Evolutionary conservation across 352 stramenopile genomes (phyloP), one percentile per base, ranked within the genome.

Genomic region (Phytopythium chamaehyphon): DNA sequence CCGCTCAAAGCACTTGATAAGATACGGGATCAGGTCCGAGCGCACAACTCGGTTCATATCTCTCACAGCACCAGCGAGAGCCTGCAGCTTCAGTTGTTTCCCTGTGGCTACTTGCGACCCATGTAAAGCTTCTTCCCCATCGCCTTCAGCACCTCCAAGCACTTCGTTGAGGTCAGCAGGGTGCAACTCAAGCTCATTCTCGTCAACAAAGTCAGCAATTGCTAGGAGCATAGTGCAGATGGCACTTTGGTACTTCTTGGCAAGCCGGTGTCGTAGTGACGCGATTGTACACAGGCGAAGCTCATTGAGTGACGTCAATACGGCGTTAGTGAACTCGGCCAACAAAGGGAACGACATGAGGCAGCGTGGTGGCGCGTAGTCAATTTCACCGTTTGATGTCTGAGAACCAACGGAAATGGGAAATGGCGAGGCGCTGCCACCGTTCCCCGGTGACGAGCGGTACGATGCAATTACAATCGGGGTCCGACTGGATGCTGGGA

Each of bases 301-400:
- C 40, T 95, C 80, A 42, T 96, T 96, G 21, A 95, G 77, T 8
- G 80, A 90, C 21, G 70, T 61, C 2, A 96, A 54, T 22, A 96
- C 19, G 2, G 76, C 73, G 65, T 96, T 96, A 3, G 79, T 93
- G 40, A 93, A 86, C 54, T 93, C 81, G 0, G 85, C 86, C 40
- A 93, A 47, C 28, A 92, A 64, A n/a, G 86, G 86, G 55, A 92
- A 95, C 22, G 83, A 79, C 77, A 96, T 90, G 18, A 96, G 68
- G n/a, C 76, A 69, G 15, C 83, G 76, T 0, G 86, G 86, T 0
- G 86, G 83, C 11, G 77, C 74, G 52, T 80, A 86, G 44, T 84
- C 81, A 21, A 77, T 70, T 31, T 64, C 71, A 2, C 46, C 54
- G 19, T 19, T 43, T 3, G 40, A 18, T 7, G 42, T n/a, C 14